Evolutionary conservation across 495 filamentous ascomycete species (phyloP).

Genomic region (Cairneyella variabilis): DNA sequence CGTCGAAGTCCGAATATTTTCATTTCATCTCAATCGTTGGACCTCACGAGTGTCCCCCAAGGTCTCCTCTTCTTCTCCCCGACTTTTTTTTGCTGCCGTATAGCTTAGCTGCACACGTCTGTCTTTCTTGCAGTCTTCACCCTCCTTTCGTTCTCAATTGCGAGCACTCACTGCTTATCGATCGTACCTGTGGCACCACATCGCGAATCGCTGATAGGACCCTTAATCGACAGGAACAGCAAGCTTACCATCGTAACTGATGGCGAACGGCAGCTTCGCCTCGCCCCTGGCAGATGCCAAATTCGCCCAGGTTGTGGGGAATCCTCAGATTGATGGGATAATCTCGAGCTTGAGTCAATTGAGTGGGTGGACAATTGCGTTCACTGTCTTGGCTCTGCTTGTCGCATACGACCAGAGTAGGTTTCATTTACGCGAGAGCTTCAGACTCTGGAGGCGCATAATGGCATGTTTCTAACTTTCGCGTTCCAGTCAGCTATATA

Average conservation of each 20-base stretch:
- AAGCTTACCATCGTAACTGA: slow-evolving; percentile 35
- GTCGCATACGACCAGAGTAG: slow-evolving; percentile 85
- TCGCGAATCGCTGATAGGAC: slow-evolving; percentile 18
- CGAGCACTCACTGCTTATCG: not conserved
- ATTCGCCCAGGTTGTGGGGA: slow-evolving; percentile 37
- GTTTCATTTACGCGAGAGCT: too few relatives aligned
- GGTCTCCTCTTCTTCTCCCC: not conserved
- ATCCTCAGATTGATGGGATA: slow-evolving; percentile 34
- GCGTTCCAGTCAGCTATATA: slow-evolving; percentile 70
- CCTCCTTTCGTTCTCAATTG: not conserved
- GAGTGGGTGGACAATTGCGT: slow-evolving; percentile 40
- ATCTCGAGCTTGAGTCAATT: slow-evolving; percentile 1
- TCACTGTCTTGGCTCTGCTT: slow-evolving; percentile 63
- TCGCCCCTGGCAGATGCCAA: slow-evolving; percentile 72
- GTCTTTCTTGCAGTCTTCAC: not conserved
- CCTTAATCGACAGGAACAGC: slow-evolving; percentile 4
- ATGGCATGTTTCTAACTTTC: too few relatives aligned
- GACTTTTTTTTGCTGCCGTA: not conserved
- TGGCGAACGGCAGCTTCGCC: slow-evolving; percentile 62
- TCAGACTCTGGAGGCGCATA: too few relatives aligned
- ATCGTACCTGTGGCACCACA: too few relatives aligned
- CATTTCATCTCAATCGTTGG: too few relatives aligned
- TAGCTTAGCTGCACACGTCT: not conserved
- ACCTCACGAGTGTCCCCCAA: too few relatives aligned
- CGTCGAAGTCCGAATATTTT: too few relatives aligned